Evolutionary conservation across 2,329 filamentous ascomycete species (phyloP).

Genomic region (Diaporthe aspalathi): DNA sequence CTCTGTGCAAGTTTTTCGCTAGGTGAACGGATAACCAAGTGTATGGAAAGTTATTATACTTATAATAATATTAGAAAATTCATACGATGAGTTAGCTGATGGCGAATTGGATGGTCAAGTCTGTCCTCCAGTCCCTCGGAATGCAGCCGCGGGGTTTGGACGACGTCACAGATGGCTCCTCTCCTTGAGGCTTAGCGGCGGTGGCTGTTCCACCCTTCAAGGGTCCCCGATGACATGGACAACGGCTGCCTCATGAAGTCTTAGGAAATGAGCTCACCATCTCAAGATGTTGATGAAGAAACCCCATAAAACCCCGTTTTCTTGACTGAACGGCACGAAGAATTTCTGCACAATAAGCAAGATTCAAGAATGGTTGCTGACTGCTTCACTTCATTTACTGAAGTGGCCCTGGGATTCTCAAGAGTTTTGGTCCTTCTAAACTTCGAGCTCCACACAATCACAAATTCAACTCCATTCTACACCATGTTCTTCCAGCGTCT

Average conservation of each 20-base stretch:
- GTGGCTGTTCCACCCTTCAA: not conserved
- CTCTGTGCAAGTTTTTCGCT: too few species aligned
- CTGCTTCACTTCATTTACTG: too few species aligned
- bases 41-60: not conserved
- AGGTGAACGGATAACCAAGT: not conserved
- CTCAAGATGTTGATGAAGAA: not conserved
- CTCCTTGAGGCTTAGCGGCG: not conserved
- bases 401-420: too few species aligned
- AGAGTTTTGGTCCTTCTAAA: too few species aligned
- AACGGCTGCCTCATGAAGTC: not conserved
- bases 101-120: not conserved
- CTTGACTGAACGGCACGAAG: not conserved
- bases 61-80: too few species aligned
- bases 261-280: not conserved
- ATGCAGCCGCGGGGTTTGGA: not conserved
- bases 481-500: too few species aligned
- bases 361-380: too few species aligned
- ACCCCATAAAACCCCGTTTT: not conserved
- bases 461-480: too few species aligned
- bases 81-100: not conserved
- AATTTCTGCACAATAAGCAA: too few species aligned
- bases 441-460: too few species aligned
- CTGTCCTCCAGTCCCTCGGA: not conserved
- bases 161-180: constrained; percentile 20
- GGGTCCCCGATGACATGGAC: not conserved